phyloP scores from a whole-genome alignment of 106 monocot genomes.

The Dendrobium nobile region DNA sequence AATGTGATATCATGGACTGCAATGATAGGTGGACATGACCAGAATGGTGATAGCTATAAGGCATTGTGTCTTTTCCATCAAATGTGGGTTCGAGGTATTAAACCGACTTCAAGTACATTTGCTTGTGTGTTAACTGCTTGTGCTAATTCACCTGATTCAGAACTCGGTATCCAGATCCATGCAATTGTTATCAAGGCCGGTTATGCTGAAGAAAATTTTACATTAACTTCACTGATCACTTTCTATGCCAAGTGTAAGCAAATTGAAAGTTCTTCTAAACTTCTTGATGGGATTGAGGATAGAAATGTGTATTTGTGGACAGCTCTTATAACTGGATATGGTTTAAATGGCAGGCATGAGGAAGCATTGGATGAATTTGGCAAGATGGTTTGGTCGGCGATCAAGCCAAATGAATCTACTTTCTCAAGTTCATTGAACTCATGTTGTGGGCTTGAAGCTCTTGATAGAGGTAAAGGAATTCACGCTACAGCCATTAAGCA shows the following conservation, averaged over 20 bases:
- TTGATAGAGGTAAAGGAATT: constrained; percentile 46
- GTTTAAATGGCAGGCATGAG: constrained; percentile 38
- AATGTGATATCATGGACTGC: constrained; percentile 79
- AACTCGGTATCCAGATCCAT: constrained; percentile 60
- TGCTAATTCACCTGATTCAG: constrained; percentile 21
- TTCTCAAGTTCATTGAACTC: constrained; percentile 58
- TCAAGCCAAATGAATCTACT: constrained; percentile 59
- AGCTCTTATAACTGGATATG: constrained; percentile 58
- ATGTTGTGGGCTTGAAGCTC: constrained; percentile 45
- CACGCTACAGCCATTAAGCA: constrained; percentile 39
- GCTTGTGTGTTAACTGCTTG: constrained; percentile 60
- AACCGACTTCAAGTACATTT: constrained; percentile 72
- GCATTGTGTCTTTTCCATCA: constrained; percentile 32
- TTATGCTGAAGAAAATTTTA: constrained; percentile 33
- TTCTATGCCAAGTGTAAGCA: constrained; percentile 66
- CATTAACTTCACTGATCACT: constrained; percentile 62
- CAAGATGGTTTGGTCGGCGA: constrained; percentile 29
- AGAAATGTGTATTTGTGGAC: constrained; percentile 62
- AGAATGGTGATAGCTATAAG: constrained; percentile 35
- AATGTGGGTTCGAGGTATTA: constrained; percentile 43
- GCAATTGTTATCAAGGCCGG: constrained; percentile 30
- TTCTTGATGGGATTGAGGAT: constrained; percentile 35
- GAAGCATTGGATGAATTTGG: constrained; percentile 41
- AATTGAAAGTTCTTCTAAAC: constrained; percentile 26
- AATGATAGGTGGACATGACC: constrained; percentile 60